A percentile compares a stretch with the other conserved stretches of the same genome.
phyloP scores from a whole-genome alignment of 129 eudicot species.

The Flaveria ramosissima region DNA sequence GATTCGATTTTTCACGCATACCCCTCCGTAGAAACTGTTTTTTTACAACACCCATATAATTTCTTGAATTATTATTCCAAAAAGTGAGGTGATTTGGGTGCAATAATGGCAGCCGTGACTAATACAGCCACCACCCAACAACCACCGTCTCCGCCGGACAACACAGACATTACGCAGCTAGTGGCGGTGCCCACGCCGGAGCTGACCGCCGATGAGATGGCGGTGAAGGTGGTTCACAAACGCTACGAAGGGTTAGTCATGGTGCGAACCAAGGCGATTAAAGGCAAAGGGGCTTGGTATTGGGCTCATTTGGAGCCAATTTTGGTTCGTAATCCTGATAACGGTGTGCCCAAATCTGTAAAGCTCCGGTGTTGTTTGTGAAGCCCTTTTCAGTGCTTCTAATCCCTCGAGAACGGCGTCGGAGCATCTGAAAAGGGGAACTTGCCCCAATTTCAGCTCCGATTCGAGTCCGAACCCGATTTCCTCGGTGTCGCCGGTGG shows the following conservation, averaged over 20 bases:
- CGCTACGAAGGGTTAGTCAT: slow-evolving; percentile 74
- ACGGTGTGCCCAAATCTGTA: slow-evolving; percentile 78
- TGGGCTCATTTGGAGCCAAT: slow-evolving; percentile 95
- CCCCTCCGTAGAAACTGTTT: slow-evolving; percentile 18
- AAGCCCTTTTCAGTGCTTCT: slow-evolving; percentile 77
- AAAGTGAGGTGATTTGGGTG: slow-evolving; percentile 7
- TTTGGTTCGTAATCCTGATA: slow-evolving; percentile 61
- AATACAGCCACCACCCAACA: slow-evolving; percentile 37
- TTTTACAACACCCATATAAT: not conserved
- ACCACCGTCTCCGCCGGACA: slow-evolving; percentile 13
- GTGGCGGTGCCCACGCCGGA: slow-evolving; percentile 16
- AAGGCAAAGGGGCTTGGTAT: slow-evolving; percentile 99
- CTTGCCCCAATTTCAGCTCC: slow-evolving; percentile 78
- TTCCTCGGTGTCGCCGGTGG: slow-evolving; percentile 49
- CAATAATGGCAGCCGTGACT: slow-evolving; percentile 51
- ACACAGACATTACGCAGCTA: slow-evolving; percentile 21
- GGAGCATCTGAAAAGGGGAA: slow-evolving; percentile 89
- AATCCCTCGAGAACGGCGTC: slow-evolving; percentile 97
- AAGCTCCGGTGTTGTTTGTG: slow-evolving; percentile 75
- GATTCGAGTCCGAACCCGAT: slow-evolving; percentile 43
- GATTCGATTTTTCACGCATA: slow-evolving; percentile 19
- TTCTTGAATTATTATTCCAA: not conserved
- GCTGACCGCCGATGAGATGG: slow-evolving; percentile 48
- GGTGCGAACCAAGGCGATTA: slow-evolving; percentile 87
- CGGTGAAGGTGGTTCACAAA: slow-evolving; percentile 77